Percentiles rank a stretch among this genome's conserved stretches.
Conservation (phyloP, 257 asterid genomes). For the Scutellaria baicalensis region DNA sequence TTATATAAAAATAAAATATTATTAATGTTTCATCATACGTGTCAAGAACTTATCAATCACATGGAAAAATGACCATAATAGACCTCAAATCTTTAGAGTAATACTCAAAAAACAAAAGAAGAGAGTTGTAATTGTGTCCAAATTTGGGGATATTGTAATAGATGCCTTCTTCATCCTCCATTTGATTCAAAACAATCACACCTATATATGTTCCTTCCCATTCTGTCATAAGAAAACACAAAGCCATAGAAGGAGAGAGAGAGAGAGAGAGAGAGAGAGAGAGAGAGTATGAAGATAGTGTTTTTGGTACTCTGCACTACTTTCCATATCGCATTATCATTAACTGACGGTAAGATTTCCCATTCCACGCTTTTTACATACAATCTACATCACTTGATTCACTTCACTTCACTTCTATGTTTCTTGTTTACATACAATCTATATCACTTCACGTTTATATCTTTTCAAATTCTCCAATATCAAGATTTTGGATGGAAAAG, state of each 20-base stretch:
- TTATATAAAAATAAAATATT: no score
- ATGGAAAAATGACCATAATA: background rate
- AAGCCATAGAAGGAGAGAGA: background rate
- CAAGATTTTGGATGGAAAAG: no score
- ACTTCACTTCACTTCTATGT: no score
- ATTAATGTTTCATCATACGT: no score
- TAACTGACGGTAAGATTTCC: constrained; percentile 28
- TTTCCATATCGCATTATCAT: constrained; percentile 22
- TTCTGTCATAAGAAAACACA: background rate
- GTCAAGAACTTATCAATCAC: background rate
- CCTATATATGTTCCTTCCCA: background rate
- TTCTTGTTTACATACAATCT: no score
- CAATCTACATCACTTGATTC: background rate
- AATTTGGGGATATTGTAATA: constrained; percentile 15
- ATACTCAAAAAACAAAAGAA: background rate
- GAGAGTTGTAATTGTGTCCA: constrained; percentile 10
- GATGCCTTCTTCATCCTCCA: background rate
- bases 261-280: background rate
- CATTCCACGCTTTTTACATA: no score
- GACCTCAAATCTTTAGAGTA: background rate
- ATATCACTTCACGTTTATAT: no score
- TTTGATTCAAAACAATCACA: constrained; percentile 12
- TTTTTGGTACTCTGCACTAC: constrained; percentile 21
- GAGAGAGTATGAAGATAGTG: constrained; percentile 5
- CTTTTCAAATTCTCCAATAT: no score